Base-by-base conservation (phyloP, 2,329 filamentous ascomycete genomes). In the Ceratocystis cubensis region DNA sequence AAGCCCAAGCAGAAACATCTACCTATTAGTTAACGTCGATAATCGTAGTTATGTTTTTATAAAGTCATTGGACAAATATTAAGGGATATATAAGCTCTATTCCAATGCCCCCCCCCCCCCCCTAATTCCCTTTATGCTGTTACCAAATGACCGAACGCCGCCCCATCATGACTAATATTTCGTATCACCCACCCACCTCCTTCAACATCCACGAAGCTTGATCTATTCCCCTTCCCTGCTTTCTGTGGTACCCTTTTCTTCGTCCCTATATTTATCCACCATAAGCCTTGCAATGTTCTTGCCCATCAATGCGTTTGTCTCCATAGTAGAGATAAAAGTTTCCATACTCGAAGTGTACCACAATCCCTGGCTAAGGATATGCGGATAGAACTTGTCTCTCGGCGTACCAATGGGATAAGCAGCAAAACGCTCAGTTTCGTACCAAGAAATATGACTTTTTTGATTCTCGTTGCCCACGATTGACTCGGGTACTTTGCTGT, bases 271-370 rank as follows among this genome's bases (percentile, higher is more conserved):
- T 30, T 83, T 82, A 71, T 92, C 83, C 0, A 85, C 80, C 59
- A 93, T 79, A 65, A 94, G 76, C 69, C 80, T 81, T 7, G 89
- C 90, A 22, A 94, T 86, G 73, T 94, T 94, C 82, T 83, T 90
- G 0, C 94, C 94, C 85, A 94, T 94, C 70, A 97, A 76, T 1
- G 90, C 88, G 74, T 87, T 96, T 5, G 94, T 96, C 79, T 99
- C 94, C 94, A 99, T 97, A 0, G 91, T 96, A 8, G 88, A 94
- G 71, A 97, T 95, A 74, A 99, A 96, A 71, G 88, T 88, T 76
- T 97, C 93, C 56, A 97, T 95, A 1, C 84, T 85, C 10, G 84
- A 85, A 0, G 85, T 88, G 73, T 88, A 88, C 75, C 85, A 94
- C 15, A 93, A 72, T 0, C 84, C 83, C 5, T 81, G 75, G 4